Percentiles rank a stretch among this genome's conserved stretches.
Conservation (phyloP, 371 early-diverging fungal genomes). For the Mortierella sp. region DNA sequence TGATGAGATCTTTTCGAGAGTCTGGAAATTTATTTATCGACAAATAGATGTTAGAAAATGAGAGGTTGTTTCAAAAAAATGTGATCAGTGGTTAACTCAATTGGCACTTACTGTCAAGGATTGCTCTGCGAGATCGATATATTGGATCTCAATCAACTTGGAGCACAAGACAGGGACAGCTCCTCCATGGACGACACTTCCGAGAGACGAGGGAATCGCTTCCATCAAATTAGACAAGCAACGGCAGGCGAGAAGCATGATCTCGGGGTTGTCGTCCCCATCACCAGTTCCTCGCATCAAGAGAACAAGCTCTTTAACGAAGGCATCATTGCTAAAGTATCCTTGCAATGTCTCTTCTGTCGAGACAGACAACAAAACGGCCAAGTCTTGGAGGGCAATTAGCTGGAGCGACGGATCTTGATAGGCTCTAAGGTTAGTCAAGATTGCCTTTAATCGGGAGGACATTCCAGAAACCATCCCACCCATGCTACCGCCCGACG, state of each 20-base stretch:
- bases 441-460: constrained; percentile 62
- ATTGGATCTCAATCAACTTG: constrained; percentile 86
- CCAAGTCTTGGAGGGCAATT: constrained; percentile 75
- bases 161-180: constrained; percentile 80
- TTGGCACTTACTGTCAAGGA: constrained; percentile 72
- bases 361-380: constrained; percentile 77
- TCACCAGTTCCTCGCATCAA: constrained; percentile 66
- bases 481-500: constrained; percentile 62
- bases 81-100: constrained; percentile 41
- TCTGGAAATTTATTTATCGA: constrained; percentile 45
- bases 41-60: neutral
- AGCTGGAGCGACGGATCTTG: constrained; percentile 75
- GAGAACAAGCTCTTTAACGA: constrained; percentile 68
- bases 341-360: constrained; percentile 76
- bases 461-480: constrained; percentile 64
- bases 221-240: constrained; percentile 91
- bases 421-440: constrained; percentile 62
- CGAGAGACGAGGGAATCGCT: constrained; percentile 81
- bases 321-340: constrained; percentile 67
- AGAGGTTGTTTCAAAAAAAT: neutral
- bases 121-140: constrained; percentile 93
- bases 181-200: constrained; percentile 76
- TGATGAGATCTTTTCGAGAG: constrained; percentile 79
- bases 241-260: constrained; percentile 89
- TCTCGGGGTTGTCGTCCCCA: constrained; percentile 73